Base-by-base conservation (phyloP, 805 yeast species). In the Lipomyces mesembrius region DNA sequence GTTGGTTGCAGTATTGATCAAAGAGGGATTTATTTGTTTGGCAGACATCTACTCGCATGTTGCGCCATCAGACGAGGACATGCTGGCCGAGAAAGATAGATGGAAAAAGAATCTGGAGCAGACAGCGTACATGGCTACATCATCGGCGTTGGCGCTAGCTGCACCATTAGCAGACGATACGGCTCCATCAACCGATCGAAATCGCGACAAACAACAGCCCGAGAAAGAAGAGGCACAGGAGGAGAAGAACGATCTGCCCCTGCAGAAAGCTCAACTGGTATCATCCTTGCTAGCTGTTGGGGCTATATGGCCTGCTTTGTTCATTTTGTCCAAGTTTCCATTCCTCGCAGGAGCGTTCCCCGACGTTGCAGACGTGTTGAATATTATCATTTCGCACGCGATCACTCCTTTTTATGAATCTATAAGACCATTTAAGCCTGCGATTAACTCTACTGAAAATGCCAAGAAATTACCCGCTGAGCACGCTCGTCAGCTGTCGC, bases 61-160 rank as follows among this genome's bases (percentile, higher is more conserved):
- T 12, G 76, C 79, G 2, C 93, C 95, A 0, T 75, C 77, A 11
- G 85, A 83, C 35, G 81, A 79, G 2, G 83, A 77, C 2, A 80
- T 89, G 80, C 72, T 73, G 0, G 72, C 73, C 9, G 78, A 86
- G 35, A 83, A 86, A 51, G 78, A 77, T 0, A 74, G 75, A 3
- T 83, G 85, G 74, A 82, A 84, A 49, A 78, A 79, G 37, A 80
- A 82, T 9, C 74, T 84, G 64, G 87, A 87, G 17, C 85, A 85
- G 12, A 83, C 86, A 65, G 85, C 90, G 0, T 81, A 82, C 72
- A 80, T 81, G 68, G 88, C 93, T 0, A 83, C 85, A 29, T 88
- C 91, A 0, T 90, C 89, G 68, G 96, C 97, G 0, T 79, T 93
- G 59, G 95, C 98, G 0, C 76, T 92, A 72, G 97, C 97, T 5